Evolutionary conservation across 2,329 filamentous ascomycete species (phyloP).

Genomic region (Trichoderma cornu-damae): DNA sequence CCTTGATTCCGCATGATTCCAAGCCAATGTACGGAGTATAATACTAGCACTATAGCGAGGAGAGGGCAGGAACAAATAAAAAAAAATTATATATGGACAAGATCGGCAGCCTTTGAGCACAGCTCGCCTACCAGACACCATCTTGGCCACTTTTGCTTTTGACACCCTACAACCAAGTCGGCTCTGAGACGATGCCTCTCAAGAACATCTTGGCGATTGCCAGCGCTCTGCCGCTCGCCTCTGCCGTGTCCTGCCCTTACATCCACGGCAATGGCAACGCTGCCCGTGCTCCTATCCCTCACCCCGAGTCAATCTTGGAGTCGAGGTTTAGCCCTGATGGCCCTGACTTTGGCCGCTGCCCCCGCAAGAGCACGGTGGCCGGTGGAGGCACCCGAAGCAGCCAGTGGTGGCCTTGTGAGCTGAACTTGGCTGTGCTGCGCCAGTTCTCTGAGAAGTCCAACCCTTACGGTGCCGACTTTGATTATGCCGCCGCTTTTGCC

Average conservation of each 20-base stretch:
- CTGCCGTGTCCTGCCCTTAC: constrained; percentile 15
- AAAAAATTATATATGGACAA: constrained; percentile 12
- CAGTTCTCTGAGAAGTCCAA: constrained; percentile 60
- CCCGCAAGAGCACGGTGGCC: constrained; percentile 34
- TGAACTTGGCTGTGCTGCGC: constrained; percentile 65
- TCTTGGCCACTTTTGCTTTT: neutral
- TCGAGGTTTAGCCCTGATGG: constrained; percentile 15
- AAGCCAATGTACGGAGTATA: too few species aligned
- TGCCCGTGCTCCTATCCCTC: neutral
- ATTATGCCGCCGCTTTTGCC: constrained; percentile 68
- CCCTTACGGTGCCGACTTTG: constrained; percentile 59
- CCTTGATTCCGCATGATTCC: constrained; percentile 5
- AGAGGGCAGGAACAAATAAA: neutral
- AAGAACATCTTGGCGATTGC: constrained; percentile 16
- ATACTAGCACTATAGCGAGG: neutral
- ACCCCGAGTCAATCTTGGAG: constrained; percentile 16
- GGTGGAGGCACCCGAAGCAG: constrained; percentile 62
- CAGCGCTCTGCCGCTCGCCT: constrained; percentile 17
- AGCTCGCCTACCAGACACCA: neutral
- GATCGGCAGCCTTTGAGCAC: neutral
- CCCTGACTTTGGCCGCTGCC: constrained; percentile 16
- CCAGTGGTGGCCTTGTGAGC: constrained; percentile 69
- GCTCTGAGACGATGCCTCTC: constrained; percentile 17
- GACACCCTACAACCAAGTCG: neutral
- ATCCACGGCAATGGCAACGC: constrained; percentile 13